These are phyloP conservation scores for Capsella rubella DNA, from an alignment of 441 rosid genomes.

Conservation along the genomic window DNA sequence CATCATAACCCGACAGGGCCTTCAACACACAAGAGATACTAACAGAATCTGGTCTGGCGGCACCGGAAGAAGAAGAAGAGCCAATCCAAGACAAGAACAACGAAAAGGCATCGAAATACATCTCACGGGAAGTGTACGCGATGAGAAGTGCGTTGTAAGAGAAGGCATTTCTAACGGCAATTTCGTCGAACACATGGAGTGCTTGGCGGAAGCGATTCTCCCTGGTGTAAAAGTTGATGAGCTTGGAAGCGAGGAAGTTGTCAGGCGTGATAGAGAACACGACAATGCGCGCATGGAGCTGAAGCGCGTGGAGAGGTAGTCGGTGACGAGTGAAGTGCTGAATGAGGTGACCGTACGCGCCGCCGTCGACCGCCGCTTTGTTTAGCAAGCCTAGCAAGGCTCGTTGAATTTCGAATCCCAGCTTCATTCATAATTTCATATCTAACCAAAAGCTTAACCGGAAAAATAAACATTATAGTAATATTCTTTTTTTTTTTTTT, in stretches of 20 bases:
- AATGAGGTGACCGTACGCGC: conserved; percentile 64
- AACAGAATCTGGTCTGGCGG: conserved; percentile 55
- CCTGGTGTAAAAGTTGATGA: conserved; percentile 60
- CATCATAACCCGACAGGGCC: conserved; percentile 53
- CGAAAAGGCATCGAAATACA: conserved; percentile 54
- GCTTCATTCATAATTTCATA: conserved; percentile 39
- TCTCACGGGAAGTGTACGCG: conserved; percentile 59
- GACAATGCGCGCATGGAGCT: conserved; percentile 78
- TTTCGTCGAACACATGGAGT: conserved; percentile 73
- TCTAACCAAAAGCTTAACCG: conserved; percentile 36
- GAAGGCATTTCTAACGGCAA: conserved; percentile 61
- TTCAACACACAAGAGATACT: conserved; percentile 68
- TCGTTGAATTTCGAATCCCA: conserved; percentile 47
- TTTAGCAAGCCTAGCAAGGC: conserved; percentile 43
- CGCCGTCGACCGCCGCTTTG: conserved; percentile 51
- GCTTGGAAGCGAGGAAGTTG: conserved; percentile 81
- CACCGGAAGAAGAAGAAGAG: conserved; percentile 29
- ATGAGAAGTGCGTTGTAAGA: conserved; percentile 85
- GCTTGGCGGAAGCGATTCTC: conserved; percentile 52
- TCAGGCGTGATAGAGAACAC: conserved; percentile 56
- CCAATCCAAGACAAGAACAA: conserved; percentile 57
- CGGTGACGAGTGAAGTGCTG: conserved; percentile 58
- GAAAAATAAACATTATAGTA: not conserved
- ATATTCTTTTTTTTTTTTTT: too few species aligned
- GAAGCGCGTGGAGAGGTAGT: conserved; percentile 72